These are phyloP conservation scores for Artemisia annua DNA, from an alignment of 129 eudicot genomes.

Conservation along the genomic window DNA sequence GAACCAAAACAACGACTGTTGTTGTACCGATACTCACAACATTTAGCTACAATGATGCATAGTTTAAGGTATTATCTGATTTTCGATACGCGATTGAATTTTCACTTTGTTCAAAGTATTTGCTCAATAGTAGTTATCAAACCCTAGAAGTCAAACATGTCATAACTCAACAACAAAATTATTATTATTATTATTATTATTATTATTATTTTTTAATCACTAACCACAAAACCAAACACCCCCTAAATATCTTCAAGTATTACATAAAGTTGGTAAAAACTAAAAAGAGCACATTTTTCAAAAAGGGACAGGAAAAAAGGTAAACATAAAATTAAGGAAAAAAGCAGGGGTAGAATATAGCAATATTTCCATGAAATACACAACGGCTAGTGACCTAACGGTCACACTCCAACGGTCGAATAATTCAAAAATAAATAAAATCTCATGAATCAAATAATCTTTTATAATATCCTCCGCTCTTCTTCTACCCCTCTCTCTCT, in stretches of 20 bases:
- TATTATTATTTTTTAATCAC: no score
- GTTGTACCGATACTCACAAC: neutral
- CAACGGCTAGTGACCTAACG: constrained; percentile 72
- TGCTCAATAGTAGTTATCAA: neutral
- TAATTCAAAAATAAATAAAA: constrained; percentile 39
- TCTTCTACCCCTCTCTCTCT: constrained; percentile 17
- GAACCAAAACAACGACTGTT: neutral
- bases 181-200: no score
- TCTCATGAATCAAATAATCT: neutral
- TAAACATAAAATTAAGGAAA: constrained; percentile 10
- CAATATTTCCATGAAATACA: constrained; percentile 24
- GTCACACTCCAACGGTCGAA: constrained; percentile 64
- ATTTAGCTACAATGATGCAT: neutral
- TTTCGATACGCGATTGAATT: no score
- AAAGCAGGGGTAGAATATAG: constrained; percentile 16
- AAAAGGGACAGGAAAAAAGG: neutral
- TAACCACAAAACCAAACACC: no score
- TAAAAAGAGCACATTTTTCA: neutral
- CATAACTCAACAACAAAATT: no score
- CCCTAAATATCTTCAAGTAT: neutral
- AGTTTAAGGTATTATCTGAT: neutral
- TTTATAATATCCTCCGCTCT: neutral
- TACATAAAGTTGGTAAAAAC: constrained; percentile 7
- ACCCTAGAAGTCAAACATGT: neutral
- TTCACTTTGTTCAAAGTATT: no score